Percentiles rank a stretch among this genome's conserved stretches.
Evolutionary conservation across 768 basidiomycete genomes (phyloP).

Genomic region (Suillus variegatus): DNA sequence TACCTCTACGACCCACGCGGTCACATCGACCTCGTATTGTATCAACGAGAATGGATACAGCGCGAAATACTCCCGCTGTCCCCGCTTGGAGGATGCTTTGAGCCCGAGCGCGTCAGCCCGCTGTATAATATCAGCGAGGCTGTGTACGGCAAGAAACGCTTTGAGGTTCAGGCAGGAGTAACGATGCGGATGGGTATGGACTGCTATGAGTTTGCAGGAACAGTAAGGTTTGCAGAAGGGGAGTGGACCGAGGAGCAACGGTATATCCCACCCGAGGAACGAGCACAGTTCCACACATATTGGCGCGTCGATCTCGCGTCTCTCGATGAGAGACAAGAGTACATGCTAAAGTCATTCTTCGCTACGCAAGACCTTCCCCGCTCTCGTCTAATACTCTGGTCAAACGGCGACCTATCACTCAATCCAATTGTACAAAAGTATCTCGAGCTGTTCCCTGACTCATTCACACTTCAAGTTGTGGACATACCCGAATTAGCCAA

Average conservation of each 20-base stretch:
- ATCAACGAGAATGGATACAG: conserved; percentile 72
- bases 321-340: conserved; percentile 81
- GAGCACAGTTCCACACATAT: conserved; percentile 85
- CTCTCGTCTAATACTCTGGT: conserved; percentile 86
- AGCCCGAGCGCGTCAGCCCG: conserved; percentile 55
- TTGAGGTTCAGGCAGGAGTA: conserved; percentile 81
- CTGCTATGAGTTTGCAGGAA: conserved; percentile 91
- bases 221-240: conserved; percentile 46
- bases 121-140: conserved; percentile 68
- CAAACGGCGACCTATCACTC: conserved; percentile 71
- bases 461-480: conserved; percentile 68
- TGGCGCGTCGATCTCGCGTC: conserved; percentile 87
- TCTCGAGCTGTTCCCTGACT: conserved; percentile 61
- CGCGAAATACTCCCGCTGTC: conserved; percentile 66
- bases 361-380: conserved; percentile 77
- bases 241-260: conserved; percentile 6
- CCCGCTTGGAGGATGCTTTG: conserved; percentile 76
- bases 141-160: conserved; percentile 61
- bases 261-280: conserved; percentile 39
- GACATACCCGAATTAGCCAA: conserved; percentile 67
- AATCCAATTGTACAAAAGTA: conserved; percentile 64
- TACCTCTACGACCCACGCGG: conserved; percentile 64
- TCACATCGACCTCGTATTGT: conserved; percentile 84
- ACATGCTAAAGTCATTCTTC: conserved; percentile 90
- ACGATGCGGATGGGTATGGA: conserved; percentile 79